Evolutionary conservation across 768 basidiomycete species (phyloP), one percentile per base, ranked within the genome.

Genomic region (Plicaturopsis crispa): DNA sequence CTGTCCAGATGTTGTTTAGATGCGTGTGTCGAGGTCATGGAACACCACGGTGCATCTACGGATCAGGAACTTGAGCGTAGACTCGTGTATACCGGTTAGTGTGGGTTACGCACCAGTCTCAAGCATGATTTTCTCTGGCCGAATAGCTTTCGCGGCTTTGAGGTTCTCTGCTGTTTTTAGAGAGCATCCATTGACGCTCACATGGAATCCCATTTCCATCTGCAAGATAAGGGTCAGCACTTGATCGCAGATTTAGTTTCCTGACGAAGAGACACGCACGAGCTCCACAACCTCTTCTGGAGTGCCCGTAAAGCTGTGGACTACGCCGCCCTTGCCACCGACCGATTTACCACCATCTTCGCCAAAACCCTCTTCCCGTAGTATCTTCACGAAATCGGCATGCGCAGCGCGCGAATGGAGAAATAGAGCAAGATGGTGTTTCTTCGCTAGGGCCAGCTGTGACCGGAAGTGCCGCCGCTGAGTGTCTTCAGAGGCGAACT

Each of bases 341-440:
- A 73, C 61, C 20, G 53, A 57, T 42, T 53, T 56, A 3, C 81
- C 80, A 20, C 79, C 72, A 47, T 74, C 56, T 26, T 66, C 58
- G 12, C 69, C 67, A 50, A 83, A 84, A 1, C 83, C 79, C 46
- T 80, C 76, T 40, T 80, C 77, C 17, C 62, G 65, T 17, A 90
- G 66, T 14, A 82, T 80, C 14, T 49, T 52, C 19, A 85, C 74
- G 41, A 90, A 67, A 47, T 89, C 87, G 2, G 46, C 31, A 48
- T 88, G 85, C 1, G 84, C 80, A n/a, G 80, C 73, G 14, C 88
- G 73, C 1, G 79, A 87, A 56, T 90, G 88, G 3, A 91, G 67
- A 56, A 90, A 90, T 16, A 91, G 56, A 0, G 88, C 87, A 6
- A 91, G 67, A 47, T 73, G 67, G 48, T 81, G 71, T 49, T 78